Percentiles rank a stretch among this genome's conserved stretches.
Evolutionary conservation across 78 protist genomes (phyloP).

Genomic region (Dictyostelium intermedium): DNA sequence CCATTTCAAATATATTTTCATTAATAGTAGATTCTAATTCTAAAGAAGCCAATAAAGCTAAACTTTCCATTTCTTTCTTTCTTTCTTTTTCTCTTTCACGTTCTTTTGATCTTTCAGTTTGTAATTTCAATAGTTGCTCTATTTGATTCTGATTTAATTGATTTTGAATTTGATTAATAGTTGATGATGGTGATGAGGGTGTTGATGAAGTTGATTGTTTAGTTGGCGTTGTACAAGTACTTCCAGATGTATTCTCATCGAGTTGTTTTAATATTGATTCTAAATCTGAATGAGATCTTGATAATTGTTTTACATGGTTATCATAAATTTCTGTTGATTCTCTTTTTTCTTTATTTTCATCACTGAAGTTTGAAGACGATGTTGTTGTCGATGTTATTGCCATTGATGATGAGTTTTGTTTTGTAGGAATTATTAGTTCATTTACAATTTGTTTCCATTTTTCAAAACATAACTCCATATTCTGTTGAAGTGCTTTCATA

Average conservation of each 20-base stretch:
- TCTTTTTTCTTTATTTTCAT: not conserved
- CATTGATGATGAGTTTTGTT: not conserved
- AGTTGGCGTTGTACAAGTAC: not conserved
- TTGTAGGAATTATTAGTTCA: constrained; percentile 9
- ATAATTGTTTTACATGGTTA: not conserved
- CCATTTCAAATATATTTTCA: not conserved
- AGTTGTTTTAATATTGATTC: not conserved
- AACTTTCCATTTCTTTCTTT: not conserved
- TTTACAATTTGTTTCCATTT: constrained; percentile 58
- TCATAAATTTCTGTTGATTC: not conserved
- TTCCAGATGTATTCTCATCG: not conserved
- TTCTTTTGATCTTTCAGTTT: not conserved
- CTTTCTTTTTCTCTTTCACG: not conserved
- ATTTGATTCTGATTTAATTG: constrained; percentile 13
- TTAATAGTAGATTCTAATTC: not conserved
- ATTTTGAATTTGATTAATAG: not conserved
- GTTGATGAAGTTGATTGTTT: not conserved
- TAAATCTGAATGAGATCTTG: constrained; percentile 22
- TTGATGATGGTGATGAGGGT: not conserved
- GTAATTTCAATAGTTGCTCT: not conserved
- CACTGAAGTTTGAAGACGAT: no score
- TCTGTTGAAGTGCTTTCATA: constrained; percentile 71
- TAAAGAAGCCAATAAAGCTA: not conserved
- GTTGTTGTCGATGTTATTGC: not conserved
- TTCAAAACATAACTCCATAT: constrained; percentile 76